Base-by-base conservation (phyloP, 2,329 filamentous ascomycete species). In the Tolypocladium ophioglossoides region DNA sequence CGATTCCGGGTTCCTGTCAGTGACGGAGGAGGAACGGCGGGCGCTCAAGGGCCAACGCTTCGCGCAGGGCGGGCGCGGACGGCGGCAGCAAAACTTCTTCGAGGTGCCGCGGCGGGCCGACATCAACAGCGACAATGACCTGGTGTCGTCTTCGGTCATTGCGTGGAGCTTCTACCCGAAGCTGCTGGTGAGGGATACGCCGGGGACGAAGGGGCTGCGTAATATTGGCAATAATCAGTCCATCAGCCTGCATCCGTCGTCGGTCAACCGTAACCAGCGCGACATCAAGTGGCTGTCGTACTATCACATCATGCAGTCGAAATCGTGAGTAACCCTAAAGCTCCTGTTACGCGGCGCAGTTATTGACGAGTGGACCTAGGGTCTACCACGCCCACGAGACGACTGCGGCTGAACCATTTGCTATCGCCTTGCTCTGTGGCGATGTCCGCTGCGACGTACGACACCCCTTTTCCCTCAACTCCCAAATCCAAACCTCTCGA, bases 111-210 rank as follows among this genome's bases (percentile, higher is more conserved):
- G 84, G 47, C 78, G 86, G 12, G 85, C 89, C 60, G 86, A 92
- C 63, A 70, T 77, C 34, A 87, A 94, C 65, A 91, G 87, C 58
- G 80, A 85, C 53, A 92, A 95, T 58, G 91, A 99, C 61, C 63
- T 85, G 1, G 77, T 96, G 27, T 78, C 90, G 7, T 83, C 85
- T 56, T 87, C 91, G 0, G 87, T 96, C 44, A 87, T 96, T 61
- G 88, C 91, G 0, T 95, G 89, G 82, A 91, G 89, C 52, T 96
- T 99, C 73, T 97, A 99, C 64, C 94, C 94, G 1, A 96, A 96
- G 64, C 80, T 99, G 18, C 78, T 97, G 4, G 82, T 87, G 30
- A 83, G 87, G 54, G 91, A 97, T 63, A 84, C 83, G 51, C 72
- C 74, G 0, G 76, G 75, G 24, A 74, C 75, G 30, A 95, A 91